Evolutionary conservation across 495 filamentous ascomycete species (phyloP).

Genomic region (Sordaria brevicollis): DNA sequence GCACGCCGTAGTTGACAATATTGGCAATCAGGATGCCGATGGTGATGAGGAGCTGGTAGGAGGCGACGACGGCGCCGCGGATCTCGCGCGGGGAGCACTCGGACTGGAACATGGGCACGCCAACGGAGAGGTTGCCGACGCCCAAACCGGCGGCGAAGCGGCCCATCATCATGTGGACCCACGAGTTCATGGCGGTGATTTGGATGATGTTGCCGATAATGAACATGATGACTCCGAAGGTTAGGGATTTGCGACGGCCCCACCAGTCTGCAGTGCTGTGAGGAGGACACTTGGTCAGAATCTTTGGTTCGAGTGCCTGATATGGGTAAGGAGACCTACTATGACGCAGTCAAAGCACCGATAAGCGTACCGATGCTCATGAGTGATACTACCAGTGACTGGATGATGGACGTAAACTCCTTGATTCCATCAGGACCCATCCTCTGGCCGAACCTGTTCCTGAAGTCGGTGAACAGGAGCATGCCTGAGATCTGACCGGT

Average conservation of each 20-base stretch:
- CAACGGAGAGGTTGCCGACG: conserved; percentile 52
- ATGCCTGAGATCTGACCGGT: conserved; percentile 54
- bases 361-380: conserved; percentile 35
- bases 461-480: conserved; percentile 47
- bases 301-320: not conserved
- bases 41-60: conserved; percentile 72
- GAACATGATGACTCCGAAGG: conserved; percentile 26
- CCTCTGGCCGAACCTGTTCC: conserved; percentile 32
- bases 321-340: conserved; percentile 5
- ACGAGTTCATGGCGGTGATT: conserved; percentile 35
- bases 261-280: conserved; percentile 24
- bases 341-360: conserved; percentile 26
- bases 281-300: not conserved
- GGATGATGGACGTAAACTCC: conserved; percentile 22
- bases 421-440: conserved; percentile 10
- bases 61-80: conserved; percentile 46
- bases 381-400: conserved; percentile 33
- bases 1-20: conserved; percentile 51
- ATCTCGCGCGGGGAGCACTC: conserved; percentile 47
- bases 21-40: conserved; percentile 66
- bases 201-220: conserved; percentile 45
- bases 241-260: conserved; percentile 28
- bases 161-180: conserved; percentile 40
- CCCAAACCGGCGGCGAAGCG: conserved; percentile 52
- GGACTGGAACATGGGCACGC: conserved; percentile 53